These are phyloP conservation scores for Letharia lupina DNA, from an alignment of 495 filamentous ascomycete genomes.

Conservation along the genomic window DNA sequence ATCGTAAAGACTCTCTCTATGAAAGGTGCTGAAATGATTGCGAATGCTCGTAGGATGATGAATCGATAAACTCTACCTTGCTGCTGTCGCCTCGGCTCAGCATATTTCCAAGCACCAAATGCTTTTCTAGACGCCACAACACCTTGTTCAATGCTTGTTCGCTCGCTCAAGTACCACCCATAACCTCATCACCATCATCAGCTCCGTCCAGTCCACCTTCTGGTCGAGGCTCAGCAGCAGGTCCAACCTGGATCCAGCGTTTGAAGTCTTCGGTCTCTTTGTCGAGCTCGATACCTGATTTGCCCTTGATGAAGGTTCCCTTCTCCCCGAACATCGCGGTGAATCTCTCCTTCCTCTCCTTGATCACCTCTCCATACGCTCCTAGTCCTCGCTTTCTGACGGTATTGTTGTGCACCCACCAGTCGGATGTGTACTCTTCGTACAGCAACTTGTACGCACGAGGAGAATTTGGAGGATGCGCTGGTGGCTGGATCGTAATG, in stretches of 20 bases:
- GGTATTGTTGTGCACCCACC: slow-evolving; percentile 33
- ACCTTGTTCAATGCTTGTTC: background rate
- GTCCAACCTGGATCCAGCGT: slow-evolving; percentile 19
- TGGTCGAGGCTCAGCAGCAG: background rate
- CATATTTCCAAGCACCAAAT: slow-evolving; percentile 2
- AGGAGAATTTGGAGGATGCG: slow-evolving; percentile 40
- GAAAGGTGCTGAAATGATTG: background rate
- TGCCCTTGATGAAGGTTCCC: slow-evolving; percentile 17
- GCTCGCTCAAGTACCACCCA: slow-evolving; percentile 18
- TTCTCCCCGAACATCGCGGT: slow-evolving; percentile 20
- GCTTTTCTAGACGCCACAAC: background rate
- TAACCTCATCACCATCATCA: slow-evolving; percentile 18
- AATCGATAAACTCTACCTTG: background rate
- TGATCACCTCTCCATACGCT: slow-evolving; percentile 16
- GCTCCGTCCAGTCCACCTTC: background rate
- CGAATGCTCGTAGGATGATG: background rate
- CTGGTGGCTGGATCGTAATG: slow-evolving; percentile 47
- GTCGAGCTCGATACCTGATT: slow-evolving; percentile 17
- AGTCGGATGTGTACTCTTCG: slow-evolving; percentile 57
- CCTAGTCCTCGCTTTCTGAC: slow-evolving; percentile 21
- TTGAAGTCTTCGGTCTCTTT: slow-evolving; percentile 16
- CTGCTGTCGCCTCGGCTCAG: background rate
- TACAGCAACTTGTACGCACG: slow-evolving; percentile 77
- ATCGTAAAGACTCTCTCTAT: background rate
- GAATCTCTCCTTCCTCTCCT: slow-evolving; percentile 23